A percentile compares a stretch with the other conserved stretches of the same genome.
Conservation (phyloP, 2,329 filamentous ascomycete species). For the Colletotrichum lindemuthianum region DNA sequence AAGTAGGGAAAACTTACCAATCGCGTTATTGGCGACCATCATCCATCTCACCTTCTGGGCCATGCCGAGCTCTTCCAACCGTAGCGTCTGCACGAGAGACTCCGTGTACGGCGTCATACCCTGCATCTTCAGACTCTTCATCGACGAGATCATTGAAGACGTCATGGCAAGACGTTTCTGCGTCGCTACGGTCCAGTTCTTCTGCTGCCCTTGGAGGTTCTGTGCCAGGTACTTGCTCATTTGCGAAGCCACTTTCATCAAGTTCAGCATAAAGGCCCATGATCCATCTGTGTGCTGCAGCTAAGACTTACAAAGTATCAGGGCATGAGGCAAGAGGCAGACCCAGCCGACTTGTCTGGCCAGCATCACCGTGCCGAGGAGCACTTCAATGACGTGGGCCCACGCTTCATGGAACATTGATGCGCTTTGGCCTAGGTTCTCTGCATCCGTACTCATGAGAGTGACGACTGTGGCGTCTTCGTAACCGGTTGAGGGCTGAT, state of each 20-base stretch:
- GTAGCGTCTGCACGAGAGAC: conserved; percentile 45
- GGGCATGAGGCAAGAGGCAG: conserved; percentile 48
- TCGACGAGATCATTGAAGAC: conserved; percentile 43
- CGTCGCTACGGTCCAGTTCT: conserved; percentile 17
- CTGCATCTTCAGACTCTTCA: conserved; percentile 50
- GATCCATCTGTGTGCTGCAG: not conserved
- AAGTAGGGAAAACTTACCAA: conserved; percentile 8
- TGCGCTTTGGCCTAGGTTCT: conserved; percentile 26
- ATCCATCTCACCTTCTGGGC: conserved; percentile 33
- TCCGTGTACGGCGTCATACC: conserved; percentile 46
- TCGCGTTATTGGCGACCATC: conserved; percentile 30
- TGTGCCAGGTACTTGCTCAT: conserved; percentile 19
- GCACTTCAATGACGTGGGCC: conserved; percentile 38
- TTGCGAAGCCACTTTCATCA: conserved; percentile 4
- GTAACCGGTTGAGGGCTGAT: not conserved
- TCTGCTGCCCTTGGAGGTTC: conserved; percentile 19
- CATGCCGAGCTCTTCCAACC: conserved; percentile 43
- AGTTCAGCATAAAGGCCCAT: not conserved
- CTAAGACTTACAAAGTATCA: conserved; percentile 42
- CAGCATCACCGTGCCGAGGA: conserved; percentile 34
- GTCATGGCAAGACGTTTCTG: conserved; percentile 45
- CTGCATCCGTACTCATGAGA: conserved; percentile 35
- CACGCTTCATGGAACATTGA: conserved; percentile 37
- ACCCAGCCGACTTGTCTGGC: conserved; percentile 38
- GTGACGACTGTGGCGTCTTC: conserved; percentile 22